Evolutionary conservation across 2,329 filamentous ascomycete species (phyloP).

Genomic region (Aspergillus nomiae): DNA sequence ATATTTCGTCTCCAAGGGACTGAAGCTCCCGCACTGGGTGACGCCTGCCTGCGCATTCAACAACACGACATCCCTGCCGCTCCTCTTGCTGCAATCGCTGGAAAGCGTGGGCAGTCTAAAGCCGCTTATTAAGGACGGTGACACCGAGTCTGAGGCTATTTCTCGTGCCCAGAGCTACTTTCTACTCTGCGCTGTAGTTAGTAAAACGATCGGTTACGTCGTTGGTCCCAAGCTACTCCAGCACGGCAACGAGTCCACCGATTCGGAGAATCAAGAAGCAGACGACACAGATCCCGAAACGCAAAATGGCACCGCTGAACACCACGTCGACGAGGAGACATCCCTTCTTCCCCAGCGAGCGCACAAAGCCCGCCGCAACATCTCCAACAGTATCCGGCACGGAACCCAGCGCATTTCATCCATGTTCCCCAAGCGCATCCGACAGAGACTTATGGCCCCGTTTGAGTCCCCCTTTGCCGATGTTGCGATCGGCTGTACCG

Average conservation of each 20-base stretch:
- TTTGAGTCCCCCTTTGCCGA: conserved; percentile 59
- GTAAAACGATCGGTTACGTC: conserved; percentile 65
- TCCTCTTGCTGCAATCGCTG: conserved; percentile 56
- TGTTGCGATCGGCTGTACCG: conserved; percentile 62
- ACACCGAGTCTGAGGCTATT: conserved; percentile 51
- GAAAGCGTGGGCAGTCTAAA: conserved; percentile 59
- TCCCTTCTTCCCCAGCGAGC: conserved; percentile 51
- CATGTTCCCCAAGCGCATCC: conserved; percentile 35
- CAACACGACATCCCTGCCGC: conserved; percentile 58
- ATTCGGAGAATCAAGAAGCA: neutral
- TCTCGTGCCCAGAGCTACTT: conserved; percentile 67
- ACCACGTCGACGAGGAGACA: conserved; percentile 49
- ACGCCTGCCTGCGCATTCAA: conserved; percentile 59
- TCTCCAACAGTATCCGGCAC: neutral
- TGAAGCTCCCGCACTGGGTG: conserved; percentile 56
- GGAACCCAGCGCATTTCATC: conserved; percentile 18
- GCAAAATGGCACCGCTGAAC: conserved; percentile 23
- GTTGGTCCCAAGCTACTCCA: conserved; percentile 63
- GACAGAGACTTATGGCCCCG: conserved; percentile 36
- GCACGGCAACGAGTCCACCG: conserved; percentile 10
- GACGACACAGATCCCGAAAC: conserved; percentile 18
- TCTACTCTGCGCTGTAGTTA: conserved; percentile 65
- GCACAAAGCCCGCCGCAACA: conserved; percentile 16
- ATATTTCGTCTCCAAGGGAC: conserved; percentile 44
- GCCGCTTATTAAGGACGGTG: conserved; percentile 48